Base-by-base conservation (phyloP, 2,329 filamentous ascomycete genomes). In the Pseudocercospora fuligena region DNA sequence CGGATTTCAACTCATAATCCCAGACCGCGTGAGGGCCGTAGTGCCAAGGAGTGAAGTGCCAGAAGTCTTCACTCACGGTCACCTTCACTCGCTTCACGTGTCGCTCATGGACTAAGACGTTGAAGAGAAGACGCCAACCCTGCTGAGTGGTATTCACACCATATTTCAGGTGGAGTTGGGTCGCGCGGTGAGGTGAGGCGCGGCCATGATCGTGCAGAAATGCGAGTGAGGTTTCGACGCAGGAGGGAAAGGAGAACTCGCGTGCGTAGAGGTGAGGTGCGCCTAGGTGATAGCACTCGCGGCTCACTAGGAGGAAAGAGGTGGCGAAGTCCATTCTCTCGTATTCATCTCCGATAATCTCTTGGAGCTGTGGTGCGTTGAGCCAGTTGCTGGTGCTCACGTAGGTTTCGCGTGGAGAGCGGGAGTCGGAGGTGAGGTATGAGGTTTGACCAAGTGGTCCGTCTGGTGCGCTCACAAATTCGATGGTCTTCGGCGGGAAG, bases 251-350 rank as follows among this genome's bases (percentile, higher is more conserved):
- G 46, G 46, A 21, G 46, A 49, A 49, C 19, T 49, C 46, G 46
- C 46, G 46, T 14, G n/a, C 23, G 46, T 23, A 49, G 19, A 49
- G 46, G 46, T 23, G 19, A 11, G 46, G 46, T 21, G 46, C 1
- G n/a, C 46, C 46, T 12, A 49, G 19, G 46, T 4, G 1, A 6
- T 6, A 49, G 46, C 46, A 49, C 5, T 49, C 7, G 11, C 46
- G 46, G 46, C 46, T 49, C 3, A 53, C 23, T 2, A 61, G 59
- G 12, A 51, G 46, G 23, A 61, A 61, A 14, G 60, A 61, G 36
- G 16, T 53, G 12, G 46, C 25, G 47, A 61, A 36, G n/a, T 61
- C 21, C 31, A 29, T 40, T 40, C 9, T 21, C 19, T 49, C 19
- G 46, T 21, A 49, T 21, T 49, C 46, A 12, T 49, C 46, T 21